Conservation (phyloP, 352 stramenopile genomes). For the Thraustochytrium sp. region DNA sequence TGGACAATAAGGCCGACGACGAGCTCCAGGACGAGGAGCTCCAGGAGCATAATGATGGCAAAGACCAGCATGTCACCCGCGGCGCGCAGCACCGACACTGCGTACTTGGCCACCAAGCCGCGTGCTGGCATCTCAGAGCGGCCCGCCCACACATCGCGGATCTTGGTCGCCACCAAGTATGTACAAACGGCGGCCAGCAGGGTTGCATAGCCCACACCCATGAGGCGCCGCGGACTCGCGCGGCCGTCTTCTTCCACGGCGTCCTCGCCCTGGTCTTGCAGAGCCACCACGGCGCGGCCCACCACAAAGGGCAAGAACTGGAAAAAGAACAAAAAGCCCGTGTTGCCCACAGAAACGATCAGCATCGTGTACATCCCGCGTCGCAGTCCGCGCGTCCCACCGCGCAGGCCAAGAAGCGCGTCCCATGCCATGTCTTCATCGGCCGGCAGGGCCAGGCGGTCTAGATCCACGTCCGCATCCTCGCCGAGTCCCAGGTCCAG, state of each 20-base stretch:
- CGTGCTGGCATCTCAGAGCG: neutral
- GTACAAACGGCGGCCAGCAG: neutral
- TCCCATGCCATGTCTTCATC: slow-evolving; percentile 34
- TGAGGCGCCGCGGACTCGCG: neutral
- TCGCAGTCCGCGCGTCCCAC: neutral
- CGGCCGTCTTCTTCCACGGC: neutral
- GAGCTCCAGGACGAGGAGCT: neutral
- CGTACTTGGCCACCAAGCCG: slow-evolving; percentile 7
- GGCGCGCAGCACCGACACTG: neutral
- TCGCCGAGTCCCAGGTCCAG: neutral
- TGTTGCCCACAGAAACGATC: slow-evolving; percentile 15
- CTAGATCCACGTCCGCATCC: neutral
- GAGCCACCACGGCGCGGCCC: neutral
- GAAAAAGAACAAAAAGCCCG: slow-evolving; percentile 17
- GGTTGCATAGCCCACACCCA: neutral
- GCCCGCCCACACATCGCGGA: neutral
- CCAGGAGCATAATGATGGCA: slow-evolving; percentile 7
- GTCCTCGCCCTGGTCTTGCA: neutral
- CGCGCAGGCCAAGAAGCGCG: neutral
- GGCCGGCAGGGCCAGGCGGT: neutral
- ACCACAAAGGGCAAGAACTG: slow-evolving; percentile 1
- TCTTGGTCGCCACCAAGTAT: neutral
- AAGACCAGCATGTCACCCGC: neutral
- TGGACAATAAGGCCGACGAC: slow-evolving; percentile 7
- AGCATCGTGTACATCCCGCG: slow-evolving; percentile 24